Evolutionary conservation across 139 green algal genomes (phyloP).

Genomic region (Tetraselmis striata): DNA sequence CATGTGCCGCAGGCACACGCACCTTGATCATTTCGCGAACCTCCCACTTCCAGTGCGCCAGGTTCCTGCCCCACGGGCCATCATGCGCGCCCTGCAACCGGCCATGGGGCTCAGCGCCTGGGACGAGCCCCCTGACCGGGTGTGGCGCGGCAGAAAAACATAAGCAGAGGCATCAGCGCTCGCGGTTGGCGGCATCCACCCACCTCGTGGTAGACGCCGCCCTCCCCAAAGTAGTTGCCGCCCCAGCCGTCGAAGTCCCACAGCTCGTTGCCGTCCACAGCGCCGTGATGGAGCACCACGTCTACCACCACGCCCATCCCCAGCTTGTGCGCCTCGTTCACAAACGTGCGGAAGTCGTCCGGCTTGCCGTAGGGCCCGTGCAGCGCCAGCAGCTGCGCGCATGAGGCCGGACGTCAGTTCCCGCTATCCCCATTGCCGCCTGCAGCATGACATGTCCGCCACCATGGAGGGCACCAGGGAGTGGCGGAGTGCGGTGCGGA

Average conservation of each 20-base stretch:
- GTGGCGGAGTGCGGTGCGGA: no score
- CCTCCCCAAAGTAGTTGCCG: constrained; percentile 21
- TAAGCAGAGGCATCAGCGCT: no score
- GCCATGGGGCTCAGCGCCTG: no score
- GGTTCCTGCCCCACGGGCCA: constrained; percentile 47
- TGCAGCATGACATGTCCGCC: no score
- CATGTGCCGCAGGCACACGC: no score
- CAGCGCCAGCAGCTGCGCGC: constrained; percentile 31
- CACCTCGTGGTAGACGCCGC: constrained; percentile 63
- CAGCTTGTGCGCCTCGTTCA: constrained; percentile 41
- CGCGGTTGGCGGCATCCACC: no score
- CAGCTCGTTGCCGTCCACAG: constrained; percentile 29
- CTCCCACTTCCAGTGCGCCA: constrained; percentile 57
- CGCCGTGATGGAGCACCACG: constrained; percentile 61
- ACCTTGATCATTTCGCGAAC: constrained; percentile 33
- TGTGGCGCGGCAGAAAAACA: no score
- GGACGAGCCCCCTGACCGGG: no score
- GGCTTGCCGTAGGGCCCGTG: constrained; percentile 43
- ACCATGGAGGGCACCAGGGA: no score
- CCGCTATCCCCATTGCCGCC: no score
- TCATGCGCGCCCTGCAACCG: constrained; percentile 26
- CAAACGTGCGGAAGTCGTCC: constrained; percentile 49
- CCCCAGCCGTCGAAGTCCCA: constrained; percentile 63
- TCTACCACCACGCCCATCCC: constrained; percentile 61
- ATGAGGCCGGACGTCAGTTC: no score